phyloP scores from a whole-genome alignment of 768 basidiomycete genomes.

The Candolleomyces eurysporus region DNA sequence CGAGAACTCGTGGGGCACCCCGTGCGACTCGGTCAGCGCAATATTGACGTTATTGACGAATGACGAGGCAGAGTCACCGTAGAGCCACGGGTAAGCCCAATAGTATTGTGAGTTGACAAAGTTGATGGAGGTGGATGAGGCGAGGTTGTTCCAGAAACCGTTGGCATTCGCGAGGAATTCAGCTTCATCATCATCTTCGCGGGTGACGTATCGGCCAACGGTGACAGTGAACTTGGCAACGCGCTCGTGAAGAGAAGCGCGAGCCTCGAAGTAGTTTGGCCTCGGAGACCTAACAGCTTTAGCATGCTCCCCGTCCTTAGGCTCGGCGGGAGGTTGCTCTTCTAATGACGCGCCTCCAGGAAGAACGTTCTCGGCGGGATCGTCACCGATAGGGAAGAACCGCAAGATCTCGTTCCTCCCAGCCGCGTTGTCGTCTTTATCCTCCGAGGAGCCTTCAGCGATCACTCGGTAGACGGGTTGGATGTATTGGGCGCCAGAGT shows the following conservation, averaged over 20 bases:
- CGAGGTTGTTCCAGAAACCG: slow-evolving; percentile 3
- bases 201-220: slow-evolving; percentile 6
- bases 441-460: background rate
- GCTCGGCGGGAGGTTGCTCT: background rate
- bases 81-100: slow-evolving; percentile 7
- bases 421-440: background rate
- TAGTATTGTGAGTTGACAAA: slow-evolving; percentile 6
- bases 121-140: background rate
- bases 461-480: slow-evolving; percentile 10
- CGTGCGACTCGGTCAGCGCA: slow-evolving; percentile 6
- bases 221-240: background rate
- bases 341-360: background rate
- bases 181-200: background rate
- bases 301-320: background rate
- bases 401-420: background rate
- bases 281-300: background rate
- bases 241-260: background rate
- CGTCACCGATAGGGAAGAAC: background rate
- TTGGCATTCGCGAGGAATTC: slow-evolving; percentile 1
- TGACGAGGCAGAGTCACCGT: background rate
- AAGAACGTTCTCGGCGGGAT: background rate
- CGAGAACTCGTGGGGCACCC: too few relatives aligned
- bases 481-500: slow-evolving; percentile 1
- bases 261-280: background rate
- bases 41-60: slow-evolving; percentile 11